Base-by-base conservation (phyloP, 202 grass and related monocot species). In the Setaria italica region DNA sequence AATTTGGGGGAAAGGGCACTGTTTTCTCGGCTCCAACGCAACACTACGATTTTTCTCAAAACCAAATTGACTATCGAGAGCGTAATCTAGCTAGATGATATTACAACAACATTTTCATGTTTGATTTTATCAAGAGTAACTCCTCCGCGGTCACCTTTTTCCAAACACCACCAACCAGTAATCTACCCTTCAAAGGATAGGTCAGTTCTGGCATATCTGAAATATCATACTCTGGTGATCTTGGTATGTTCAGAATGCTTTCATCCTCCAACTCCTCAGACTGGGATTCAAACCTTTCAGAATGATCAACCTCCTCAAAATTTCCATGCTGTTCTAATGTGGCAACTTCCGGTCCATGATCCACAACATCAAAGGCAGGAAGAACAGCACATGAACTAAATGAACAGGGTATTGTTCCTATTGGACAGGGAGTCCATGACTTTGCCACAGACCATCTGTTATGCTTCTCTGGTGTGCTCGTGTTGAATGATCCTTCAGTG, bases 331-430 rank as follows among this genome's bases (percentile, higher is more conserved):
- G 62, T 80, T 72, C 77, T 79, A 34, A 35, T 57, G 53, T 75
- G 45, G 19, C 43, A 54, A 58, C 66, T 67, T 91, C 80, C 6
- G 51, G 42, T 59, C 16, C 68, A 80, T 58, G 32, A 80, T 79
- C 33, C 5, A 72, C 4, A 13, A 49, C 63, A 87, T 91, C 90
- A 51, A 92, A 89, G 67, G 69, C 62, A 56, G 90, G 91, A 85
- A 94, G 90, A 81, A 99, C 85, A 77, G 87, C 79, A 89, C 82
- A 92, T 70, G 91, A 96, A 91, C 93, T 99, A 88, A 91, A 96
- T 68, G 88, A 96, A 76, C 93, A 99, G 5, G 96, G 88, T 82
- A 96, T 19, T 87, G 92, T 95, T 51, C 96, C 91, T 50, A 99
- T 91, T 0, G 93, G 91, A 80, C 93, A 99, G 37, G 90, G 88